These are phyloP conservation scores for Aspergillus ostianus DNA, from an alignment of 495 filamentous ascomycete species.

Conservation along the genomic window DNA sequence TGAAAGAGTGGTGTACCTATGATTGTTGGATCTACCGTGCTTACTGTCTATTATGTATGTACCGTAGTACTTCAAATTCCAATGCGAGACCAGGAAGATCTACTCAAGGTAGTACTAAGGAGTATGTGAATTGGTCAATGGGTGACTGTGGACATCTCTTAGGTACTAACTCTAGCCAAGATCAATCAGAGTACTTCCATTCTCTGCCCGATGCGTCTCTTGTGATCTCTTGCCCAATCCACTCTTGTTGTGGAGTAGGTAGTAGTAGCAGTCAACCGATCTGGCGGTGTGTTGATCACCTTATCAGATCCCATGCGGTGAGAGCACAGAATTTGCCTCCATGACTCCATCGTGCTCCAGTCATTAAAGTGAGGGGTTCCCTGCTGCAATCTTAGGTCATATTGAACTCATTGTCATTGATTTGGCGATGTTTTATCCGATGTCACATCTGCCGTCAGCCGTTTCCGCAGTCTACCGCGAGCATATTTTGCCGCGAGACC, in stretches of 20 bases:
- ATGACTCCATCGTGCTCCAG: neutral
- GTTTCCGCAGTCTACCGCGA: neutral
- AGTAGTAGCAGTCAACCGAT: neutral
- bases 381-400: neutral
- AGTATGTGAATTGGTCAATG: neutral
- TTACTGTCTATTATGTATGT: neutral
- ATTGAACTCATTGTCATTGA: neutral
- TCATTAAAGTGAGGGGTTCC: neutral
- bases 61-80: neutral
- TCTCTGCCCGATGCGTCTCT: neutral
- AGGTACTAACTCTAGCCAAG: neutral
- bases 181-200: neutral
- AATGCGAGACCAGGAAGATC: neutral
- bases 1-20: neutral
- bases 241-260: too few species aligned
- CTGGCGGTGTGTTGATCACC: slow-evolving; percentile 1
- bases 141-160: neutral
- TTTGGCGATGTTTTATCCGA: neutral
- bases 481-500: too few species aligned
- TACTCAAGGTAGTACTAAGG: neutral
- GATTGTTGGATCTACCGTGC: neutral
- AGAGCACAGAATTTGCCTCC: neutral
- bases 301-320: slow-evolving; percentile 3
- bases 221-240: neutral
- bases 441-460: neutral